Evolutionary conservation across 495 filamentous ascomycete species (phyloP).

Genomic region (Penicillium parvum): DNA sequence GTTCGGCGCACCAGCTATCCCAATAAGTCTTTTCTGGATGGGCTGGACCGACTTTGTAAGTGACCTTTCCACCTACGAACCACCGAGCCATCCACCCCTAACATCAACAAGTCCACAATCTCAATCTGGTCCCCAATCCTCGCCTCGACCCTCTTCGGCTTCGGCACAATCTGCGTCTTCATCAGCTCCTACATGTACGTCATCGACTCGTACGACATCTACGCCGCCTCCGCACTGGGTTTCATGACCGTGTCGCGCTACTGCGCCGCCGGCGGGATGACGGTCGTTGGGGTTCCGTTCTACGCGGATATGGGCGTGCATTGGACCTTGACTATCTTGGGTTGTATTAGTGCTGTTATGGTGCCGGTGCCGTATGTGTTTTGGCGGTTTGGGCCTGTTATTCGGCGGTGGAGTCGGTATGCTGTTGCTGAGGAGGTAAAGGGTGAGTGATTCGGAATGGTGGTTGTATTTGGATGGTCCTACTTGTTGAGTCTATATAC

Average conservation of each 20-base stretch:
- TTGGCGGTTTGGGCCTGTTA: slow-evolving; percentile 43
- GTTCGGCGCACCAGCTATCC: slow-evolving; percentile 51
- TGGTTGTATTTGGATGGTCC: not conserved
- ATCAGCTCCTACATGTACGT: slow-evolving; percentile 53
- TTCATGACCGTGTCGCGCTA: slow-evolving; percentile 51
- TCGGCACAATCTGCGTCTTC: slow-evolving; percentile 51
- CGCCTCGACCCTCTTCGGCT: slow-evolving; percentile 49
- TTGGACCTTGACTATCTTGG: slow-evolving; percentile 55
- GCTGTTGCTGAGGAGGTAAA: slow-evolving; percentile 24
- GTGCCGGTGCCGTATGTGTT: slow-evolving; percentile 53
- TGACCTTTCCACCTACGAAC: not conserved
- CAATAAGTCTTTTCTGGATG: slow-evolving; percentile 59
- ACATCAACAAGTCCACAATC: slow-evolving; percentile 27
- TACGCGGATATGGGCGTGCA: slow-evolving; percentile 52
- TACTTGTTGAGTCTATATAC: too few species aligned
- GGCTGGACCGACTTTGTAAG: slow-evolving; percentile 48
- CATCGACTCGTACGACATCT: slow-evolving; percentile 50
- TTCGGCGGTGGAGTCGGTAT: slow-evolving; percentile 45
- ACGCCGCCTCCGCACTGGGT: slow-evolving; percentile 42
- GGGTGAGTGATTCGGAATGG: not conserved
- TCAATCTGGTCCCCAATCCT: slow-evolving; percentile 52
- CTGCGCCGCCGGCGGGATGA: slow-evolving; percentile 47
- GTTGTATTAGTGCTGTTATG: slow-evolving; percentile 43
- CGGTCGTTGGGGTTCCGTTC: slow-evolving; percentile 46
- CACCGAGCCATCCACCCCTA: too few species aligned